phyloP scores from a whole-genome alignment of 768 basidiomycete species.

The Mrakia hoshinonis region DNA sequence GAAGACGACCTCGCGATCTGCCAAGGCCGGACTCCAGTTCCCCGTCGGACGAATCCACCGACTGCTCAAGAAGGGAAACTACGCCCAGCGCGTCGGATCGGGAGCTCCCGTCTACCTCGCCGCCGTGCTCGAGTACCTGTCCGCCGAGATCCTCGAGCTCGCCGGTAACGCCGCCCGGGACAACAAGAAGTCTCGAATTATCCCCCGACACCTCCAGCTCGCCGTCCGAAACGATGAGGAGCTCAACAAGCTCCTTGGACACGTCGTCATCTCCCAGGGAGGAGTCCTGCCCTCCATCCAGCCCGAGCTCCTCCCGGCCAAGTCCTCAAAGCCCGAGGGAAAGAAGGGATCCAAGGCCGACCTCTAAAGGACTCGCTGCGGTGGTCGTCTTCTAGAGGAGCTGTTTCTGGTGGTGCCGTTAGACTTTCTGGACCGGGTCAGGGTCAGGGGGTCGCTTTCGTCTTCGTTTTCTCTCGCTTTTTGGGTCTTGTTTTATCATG shows the following conservation, averaged over 20 bases:
- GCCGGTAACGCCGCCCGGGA: conserved; percentile 70
- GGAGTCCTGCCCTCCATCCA: conserved; percentile 63
- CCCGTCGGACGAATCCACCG: conserved; percentile 84
- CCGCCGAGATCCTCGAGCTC: conserved; percentile 85
- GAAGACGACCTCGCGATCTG: conserved; percentile 61
- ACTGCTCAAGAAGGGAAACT: conserved; percentile 38
- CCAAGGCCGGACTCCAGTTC: conserved; percentile 51
- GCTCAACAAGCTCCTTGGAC: conserved; percentile 60
- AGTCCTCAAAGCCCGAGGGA: conserved; percentile 35
- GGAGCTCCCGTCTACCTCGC: conserved; percentile 92
- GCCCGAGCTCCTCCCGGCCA: conserved; percentile 52
- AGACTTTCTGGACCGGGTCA: too few relatives aligned
- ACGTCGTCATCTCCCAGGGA: conserved; percentile 82
- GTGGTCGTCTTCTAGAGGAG: too few relatives aligned
- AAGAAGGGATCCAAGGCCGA: not conserved
- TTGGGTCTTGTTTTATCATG: too few relatives aligned
- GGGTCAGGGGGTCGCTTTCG: too few relatives aligned
- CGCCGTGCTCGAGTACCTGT: conserved; percentile 82
- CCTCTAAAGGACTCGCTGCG: too few relatives aligned
- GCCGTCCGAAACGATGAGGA: conserved; percentile 88
- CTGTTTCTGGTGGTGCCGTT: too few relatives aligned
- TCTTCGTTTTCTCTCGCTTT: too few relatives aligned
- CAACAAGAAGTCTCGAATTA: conserved; percentile 91
- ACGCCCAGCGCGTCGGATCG: conserved; percentile 67
- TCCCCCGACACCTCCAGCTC: conserved; percentile 83